These are phyloP conservation scores for Trebouxia sp. DNA, from an alignment of 139 green algal genomes.

Conservation along the genomic window DNA sequence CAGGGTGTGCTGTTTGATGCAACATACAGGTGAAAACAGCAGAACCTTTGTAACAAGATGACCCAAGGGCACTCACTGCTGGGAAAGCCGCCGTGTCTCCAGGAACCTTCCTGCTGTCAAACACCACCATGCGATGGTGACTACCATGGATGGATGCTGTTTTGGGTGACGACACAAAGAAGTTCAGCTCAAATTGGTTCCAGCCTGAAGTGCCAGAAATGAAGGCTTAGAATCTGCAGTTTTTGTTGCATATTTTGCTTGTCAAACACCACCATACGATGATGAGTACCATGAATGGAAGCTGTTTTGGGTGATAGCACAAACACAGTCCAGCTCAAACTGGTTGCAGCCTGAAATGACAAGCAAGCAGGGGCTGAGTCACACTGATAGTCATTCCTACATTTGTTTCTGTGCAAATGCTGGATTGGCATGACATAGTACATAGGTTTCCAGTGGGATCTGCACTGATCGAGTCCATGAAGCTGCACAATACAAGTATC, in stretches of 20 bases:
- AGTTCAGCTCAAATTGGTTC: neutral
- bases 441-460: no score
- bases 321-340: conserved; percentile 21
- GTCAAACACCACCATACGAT: conserved; percentile 19
- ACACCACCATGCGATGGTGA: conserved; percentile 14
- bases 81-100: conserved; percentile 19
- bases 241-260: no score
- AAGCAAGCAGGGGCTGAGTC: no score
- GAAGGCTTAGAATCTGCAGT: no score
- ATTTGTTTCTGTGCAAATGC: neutral
- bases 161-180: conserved; percentile 4
- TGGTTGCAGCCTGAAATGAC: neutral
- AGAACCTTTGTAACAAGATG: no score
- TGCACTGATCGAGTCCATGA: no score
- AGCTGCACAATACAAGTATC: no score
- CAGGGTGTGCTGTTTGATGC: neutral
- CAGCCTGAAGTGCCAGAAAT: neutral
- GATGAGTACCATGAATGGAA: neutral
- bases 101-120: neutral
- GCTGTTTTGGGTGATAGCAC: neutral
- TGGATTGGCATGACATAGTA: neutral
- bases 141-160: neutral
- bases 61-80: no score
- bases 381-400: no score
- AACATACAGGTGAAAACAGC: neutral